These are phyloP conservation scores for Melanogaster broomeanus DNA, from an alignment of 768 basidiomycete species.

Conservation along the genomic window DNA sequence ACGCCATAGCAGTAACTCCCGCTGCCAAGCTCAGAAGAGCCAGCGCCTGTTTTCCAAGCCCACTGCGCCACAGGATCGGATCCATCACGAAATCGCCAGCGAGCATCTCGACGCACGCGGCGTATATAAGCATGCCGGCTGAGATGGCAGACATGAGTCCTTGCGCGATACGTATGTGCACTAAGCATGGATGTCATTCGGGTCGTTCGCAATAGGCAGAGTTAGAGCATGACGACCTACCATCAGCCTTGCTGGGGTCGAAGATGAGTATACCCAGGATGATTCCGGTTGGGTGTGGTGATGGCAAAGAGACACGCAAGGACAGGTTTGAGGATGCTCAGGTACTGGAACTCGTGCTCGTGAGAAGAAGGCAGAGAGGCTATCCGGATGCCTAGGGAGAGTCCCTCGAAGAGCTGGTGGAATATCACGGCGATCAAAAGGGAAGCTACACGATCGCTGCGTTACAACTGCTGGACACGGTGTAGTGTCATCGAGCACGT, in stretches of 20 bases:
- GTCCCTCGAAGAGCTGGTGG: conserved; percentile 84
- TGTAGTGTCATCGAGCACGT: conserved; percentile 26
- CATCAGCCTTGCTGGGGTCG: conserved; percentile 27
- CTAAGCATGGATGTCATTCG: conserved; percentile 22
- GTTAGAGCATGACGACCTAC: conserved; percentile 12
- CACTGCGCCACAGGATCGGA: conserved; percentile 44
- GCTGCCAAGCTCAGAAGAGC: conserved; percentile 61
- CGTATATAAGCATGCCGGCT: conserved; percentile 83
- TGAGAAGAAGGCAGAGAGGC: conserved; percentile 56
- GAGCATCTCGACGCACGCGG: conserved; percentile 84
- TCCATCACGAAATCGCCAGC: conserved; percentile 85
- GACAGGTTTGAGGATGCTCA: conserved; percentile 46
- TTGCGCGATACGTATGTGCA: conserved; percentile 56
- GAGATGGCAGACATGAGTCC: conserved; percentile 82
- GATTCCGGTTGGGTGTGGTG: conserved; percentile 75
- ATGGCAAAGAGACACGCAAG: conserved; percentile 68
- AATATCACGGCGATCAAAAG: conserved; percentile 75
- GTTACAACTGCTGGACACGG: not conserved
- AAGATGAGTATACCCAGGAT: conserved; percentile 55
- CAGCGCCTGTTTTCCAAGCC: conserved; percentile 43
- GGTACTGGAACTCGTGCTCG: conserved; percentile 18
- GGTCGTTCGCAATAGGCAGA: not conserved
- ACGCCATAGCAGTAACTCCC: conserved; percentile 67
- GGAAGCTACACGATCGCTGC: conserved; percentile 46
- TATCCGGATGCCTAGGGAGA: conserved; percentile 81